Base-by-base conservation (phyloP, 2,329 filamentous ascomycete genomes). In the Hawksworthiomyces lignivorus region DNA sequence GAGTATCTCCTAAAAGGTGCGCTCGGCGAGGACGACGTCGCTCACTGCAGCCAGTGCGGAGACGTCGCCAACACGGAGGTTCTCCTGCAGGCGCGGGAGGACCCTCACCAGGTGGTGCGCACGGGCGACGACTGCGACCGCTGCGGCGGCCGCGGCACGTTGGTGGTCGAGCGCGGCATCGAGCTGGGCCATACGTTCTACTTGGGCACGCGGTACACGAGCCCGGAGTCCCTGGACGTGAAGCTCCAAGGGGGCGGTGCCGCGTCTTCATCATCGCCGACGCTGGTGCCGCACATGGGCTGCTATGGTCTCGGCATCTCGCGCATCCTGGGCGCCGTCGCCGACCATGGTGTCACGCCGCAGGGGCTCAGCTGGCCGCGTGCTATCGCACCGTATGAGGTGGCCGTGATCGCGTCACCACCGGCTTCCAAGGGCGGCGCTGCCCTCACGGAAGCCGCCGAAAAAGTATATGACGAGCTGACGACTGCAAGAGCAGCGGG, bases 111-210 rank as follows among this genome's bases (percentile, higher is more conserved):
- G 5, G 63, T 75, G 33, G 75, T 83, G 15, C 67, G 67, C 36
- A 63, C 79, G 32, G 85, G 84, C 11, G 87, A 94, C 54, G 52
- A 61, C 10, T 98, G 92, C 54, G 78, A 85, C 0, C 68, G 72
- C 29, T 98, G 92, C 57, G 55, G 63, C 0, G 54, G 68, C 0
- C 17, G 18, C 14, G 84, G 84, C 0, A 66, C 60, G 3, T 67
- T 97, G 18, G 69, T 68, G 32, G 69, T 84, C 3, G 73, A 83
- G 44, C 81, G 75, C 48, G 86, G 88, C 7, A 82, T 97, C 37
- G 92, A 98, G 62, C 72, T 97, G 14, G 92, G 87, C 1, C 92
- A 98, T 61, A 97, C 92, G 0, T 98, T 98, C 64, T 82, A 94
- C 59, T 79, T 98, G 2, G 89, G 90, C 10, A 89, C 86, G 2